These are phyloP conservation scores for Didymella segeticola DNA, from an alignment of 2,329 filamentous ascomycete genomes.

Conservation along the genomic window DNA sequence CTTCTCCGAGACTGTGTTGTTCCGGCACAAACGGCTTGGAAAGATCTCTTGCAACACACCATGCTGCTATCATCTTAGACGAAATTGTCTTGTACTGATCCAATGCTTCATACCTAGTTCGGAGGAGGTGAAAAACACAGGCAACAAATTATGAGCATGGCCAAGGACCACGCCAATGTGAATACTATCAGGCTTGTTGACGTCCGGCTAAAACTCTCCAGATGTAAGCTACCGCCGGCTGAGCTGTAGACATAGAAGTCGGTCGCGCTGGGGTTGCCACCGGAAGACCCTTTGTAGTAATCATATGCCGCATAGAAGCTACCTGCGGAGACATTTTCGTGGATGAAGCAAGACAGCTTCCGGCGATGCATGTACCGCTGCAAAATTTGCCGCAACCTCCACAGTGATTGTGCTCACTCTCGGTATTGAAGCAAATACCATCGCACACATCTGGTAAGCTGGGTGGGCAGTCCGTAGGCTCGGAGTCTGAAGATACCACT, in stretches of 20 bases:
- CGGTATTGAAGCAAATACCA: constrained; percentile 6
- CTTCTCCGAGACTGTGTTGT: not conserved
- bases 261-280: not conserved
- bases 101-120: no score
- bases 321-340: not conserved
- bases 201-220: constrained; percentile 1
- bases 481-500: not conserved
- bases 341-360: not conserved
- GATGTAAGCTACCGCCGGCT: constrained; percentile 1
- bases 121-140: no score
- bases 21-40: not conserved
- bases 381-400: constrained; percentile 8
- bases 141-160: not conserved
- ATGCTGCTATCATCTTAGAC: not conserved
- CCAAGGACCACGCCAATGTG: not conserved
- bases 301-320: not conserved
- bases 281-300: not conserved
- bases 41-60: no score
- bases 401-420: constrained; percentile 4
- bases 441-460: not conserved
- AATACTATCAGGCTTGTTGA: not conserved
- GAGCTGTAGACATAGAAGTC: not conserved
- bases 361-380: constrained; percentile 1
- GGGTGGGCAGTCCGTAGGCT: not conserved
- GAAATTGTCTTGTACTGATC: no score